Percentiles rank a stretch among this genome's conserved stretches.
Evolutionary conservation across 352 stramenopile species (phyloP).

Genomic region (Phytophthora citrophthora): DNA sequence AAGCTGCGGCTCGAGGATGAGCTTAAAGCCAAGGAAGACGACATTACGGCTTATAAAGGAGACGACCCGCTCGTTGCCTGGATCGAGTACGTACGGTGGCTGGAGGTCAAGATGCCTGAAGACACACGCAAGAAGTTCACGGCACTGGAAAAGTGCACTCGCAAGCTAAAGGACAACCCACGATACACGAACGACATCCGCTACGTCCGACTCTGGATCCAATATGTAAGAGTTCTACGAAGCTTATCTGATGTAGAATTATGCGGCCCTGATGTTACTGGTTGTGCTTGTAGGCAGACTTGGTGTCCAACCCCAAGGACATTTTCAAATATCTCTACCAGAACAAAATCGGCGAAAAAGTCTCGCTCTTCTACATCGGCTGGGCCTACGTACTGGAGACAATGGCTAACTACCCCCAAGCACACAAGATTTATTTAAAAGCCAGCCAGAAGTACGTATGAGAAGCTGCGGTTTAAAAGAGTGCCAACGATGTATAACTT

Average conservation of each 20-base stretch:
- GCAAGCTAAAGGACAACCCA: constrained; percentile 61
- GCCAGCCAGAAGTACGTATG: constrained; percentile 81
- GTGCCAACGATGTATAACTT: neutral
- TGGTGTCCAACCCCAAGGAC: constrained; percentile 87
- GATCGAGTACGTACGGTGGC: constrained; percentile 81
- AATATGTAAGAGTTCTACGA: constrained; percentile 72
- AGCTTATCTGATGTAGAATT: neutral
- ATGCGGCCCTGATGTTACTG: constrained; percentile 7
- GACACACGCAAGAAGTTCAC: constrained; percentile 84
- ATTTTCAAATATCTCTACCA: constrained; percentile 91
- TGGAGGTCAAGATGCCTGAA: constrained; percentile 83
- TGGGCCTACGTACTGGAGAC: constrained; percentile 88
- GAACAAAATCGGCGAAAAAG: constrained; percentile 84
- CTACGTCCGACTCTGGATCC: constrained; percentile 87
- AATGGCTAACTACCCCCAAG: constrained; percentile 81
- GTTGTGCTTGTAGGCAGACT: constrained; percentile 59
- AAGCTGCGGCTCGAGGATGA: constrained; percentile 64
- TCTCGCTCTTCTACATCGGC: constrained; percentile 87
- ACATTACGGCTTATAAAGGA: constrained; percentile 56
- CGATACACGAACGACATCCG: constrained; percentile 81
- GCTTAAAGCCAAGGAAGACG: constrained; percentile 54
- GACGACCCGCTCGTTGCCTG: constrained; percentile 74
- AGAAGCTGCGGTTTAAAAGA: neutral
- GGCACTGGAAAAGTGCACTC: constrained; percentile 78
- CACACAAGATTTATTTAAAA: constrained; percentile 89